These are phyloP conservation scores for Corchorus olitorius DNA, from an alignment of 345 rosid genomes.

Conservation along the genomic window DNA sequence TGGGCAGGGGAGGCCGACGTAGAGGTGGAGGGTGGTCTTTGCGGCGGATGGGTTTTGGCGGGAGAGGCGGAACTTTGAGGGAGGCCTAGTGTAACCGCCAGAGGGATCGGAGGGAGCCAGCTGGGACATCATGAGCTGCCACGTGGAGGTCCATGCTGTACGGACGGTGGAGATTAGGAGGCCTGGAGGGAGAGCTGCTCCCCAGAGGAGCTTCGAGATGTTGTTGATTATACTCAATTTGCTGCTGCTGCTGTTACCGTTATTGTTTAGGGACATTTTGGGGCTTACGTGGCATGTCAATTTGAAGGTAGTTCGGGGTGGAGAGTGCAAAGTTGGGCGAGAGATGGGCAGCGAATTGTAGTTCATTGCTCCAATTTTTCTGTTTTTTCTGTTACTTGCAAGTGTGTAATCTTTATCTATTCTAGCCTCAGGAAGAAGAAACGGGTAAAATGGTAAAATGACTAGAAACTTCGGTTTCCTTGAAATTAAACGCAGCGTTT, in stretches of 20 bases:
- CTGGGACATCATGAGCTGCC: conserved; percentile 93
- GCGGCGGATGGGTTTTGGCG: conserved; percentile 31
- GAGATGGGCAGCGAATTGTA: conserved; percentile 17
- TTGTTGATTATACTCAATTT: conserved; percentile 37
- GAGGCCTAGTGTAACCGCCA: conserved; percentile 79
- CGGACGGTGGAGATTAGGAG: conserved; percentile 81
- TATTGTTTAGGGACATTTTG: conserved; percentile 40
- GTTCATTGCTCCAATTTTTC: conserved; percentile 1
- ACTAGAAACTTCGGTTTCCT: no score
- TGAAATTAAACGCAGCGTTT: conserved; percentile 22
- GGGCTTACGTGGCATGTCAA: conserved; percentile 31
- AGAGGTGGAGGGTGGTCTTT: conserved; percentile 64
- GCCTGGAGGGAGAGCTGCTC: conserved; percentile 90
- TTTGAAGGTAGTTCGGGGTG: background rate
- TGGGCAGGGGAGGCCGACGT: conserved; percentile 90
- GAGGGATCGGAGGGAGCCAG: conserved; percentile 86
- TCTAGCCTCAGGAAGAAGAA: background rate
- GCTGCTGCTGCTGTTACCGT: conserved; percentile 17
- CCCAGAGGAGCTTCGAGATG: conserved; percentile 75
- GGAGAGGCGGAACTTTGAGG: conserved; percentile 66
- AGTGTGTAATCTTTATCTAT: no score
- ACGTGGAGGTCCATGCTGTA: conserved; percentile 66
- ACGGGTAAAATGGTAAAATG: conserved; percentile 10
- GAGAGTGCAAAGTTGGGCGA: background rate
- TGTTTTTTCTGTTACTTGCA: background rate